Percentiles rank a stretch among this genome's conserved stretches.
Conservation (phyloP, 768 basidiomycete species). For the Suillus fuscotomentosus region DNA sequence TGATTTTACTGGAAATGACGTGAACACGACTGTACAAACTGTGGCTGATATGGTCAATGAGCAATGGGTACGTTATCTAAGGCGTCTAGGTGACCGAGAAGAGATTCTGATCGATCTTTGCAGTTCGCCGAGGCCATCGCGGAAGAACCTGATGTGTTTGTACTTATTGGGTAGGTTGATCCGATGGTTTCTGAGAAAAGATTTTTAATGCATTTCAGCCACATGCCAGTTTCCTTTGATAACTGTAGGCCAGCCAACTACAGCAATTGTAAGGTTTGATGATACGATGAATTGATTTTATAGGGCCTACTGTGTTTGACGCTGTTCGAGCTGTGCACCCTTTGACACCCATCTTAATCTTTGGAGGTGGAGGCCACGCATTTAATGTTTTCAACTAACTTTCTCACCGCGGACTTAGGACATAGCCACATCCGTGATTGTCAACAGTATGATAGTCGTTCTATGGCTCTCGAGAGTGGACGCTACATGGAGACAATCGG, state of each 20-base stretch:
- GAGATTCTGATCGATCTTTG: background rate
- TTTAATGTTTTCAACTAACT: background rate
- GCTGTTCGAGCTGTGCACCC: conserved; percentile 74
- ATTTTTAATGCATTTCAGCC: conserved; percentile 38
- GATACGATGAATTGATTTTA: background rate
- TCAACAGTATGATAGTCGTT: conserved; percentile 63
- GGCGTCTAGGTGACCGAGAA: background rate
- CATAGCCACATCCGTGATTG: conserved; percentile 84
- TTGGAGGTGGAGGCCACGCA: conserved; percentile 52
- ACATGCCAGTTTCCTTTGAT: conserved; percentile 78
- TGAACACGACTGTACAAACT: conserved; percentile 72
- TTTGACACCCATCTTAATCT: conserved; percentile 75
- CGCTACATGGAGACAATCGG: conserved; percentile 93
- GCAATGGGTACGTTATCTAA: conserved; percentile 54
- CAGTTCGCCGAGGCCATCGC: conserved; percentile 77
- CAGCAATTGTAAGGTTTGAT: background rate
- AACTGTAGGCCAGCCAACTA: conserved; percentile 48
- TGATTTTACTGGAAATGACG: conserved; percentile 70
- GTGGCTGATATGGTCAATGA: conserved; percentile 79
- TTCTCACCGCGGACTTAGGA: conserved; percentile 32
- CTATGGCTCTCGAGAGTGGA: conserved; percentile 80
- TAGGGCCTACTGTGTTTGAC: conserved; percentile 72
- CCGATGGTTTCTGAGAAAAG: background rate
- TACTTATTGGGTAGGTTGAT: conserved; percentile 59
- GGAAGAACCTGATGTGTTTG: conserved; percentile 81